Conservation (phyloP, 805 yeast species). For the Barnettozyma californica region DNA sequence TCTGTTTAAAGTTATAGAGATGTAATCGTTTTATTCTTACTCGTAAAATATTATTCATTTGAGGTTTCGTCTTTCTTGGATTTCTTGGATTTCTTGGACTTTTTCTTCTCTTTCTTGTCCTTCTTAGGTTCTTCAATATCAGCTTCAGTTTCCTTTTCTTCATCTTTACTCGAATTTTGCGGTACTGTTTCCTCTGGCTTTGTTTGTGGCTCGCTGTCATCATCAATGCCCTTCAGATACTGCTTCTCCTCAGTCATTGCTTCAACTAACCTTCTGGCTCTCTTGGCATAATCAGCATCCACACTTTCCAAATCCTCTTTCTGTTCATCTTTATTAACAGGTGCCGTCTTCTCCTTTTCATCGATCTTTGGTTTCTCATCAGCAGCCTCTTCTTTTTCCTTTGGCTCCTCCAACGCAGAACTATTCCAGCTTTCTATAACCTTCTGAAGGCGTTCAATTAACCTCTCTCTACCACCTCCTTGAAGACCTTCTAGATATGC, state of each 20-base stretch:
- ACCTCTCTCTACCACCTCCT: conserved; percentile 63
- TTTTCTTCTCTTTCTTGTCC: background rate
- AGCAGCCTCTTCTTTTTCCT: conserved; percentile 1
- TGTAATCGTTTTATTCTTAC: too few relatives aligned
- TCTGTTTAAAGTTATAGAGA: background rate
- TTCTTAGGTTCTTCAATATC: conserved; percentile 2
- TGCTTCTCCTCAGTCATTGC: conserved; percentile 18
- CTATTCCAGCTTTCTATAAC: conserved; percentile 11
- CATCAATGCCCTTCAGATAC: conserved; percentile 15
- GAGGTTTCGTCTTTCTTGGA: background rate
- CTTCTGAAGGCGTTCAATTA: conserved; percentile 55
- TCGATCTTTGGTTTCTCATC: background rate
- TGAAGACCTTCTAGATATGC: conserved; percentile 55
- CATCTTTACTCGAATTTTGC: background rate
- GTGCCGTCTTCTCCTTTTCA: background rate
- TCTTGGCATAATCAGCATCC: conserved; percentile 24
- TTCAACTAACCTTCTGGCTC: conserved; percentile 22
- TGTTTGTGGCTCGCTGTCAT: background rate
- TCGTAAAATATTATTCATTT: background rate
- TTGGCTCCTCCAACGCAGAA: background rate
- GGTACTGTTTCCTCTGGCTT: conserved; percentile 5
- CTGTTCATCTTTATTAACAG: background rate
- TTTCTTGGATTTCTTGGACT: background rate
- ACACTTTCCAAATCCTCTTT: conserved; percentile 20
- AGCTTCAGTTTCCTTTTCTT: background rate